Evolutionary conservation across 148 eudicot genomes (phyloP), one percentile per base, ranked within the genome.

Genomic region (Chenopodium formosanum): DNA sequence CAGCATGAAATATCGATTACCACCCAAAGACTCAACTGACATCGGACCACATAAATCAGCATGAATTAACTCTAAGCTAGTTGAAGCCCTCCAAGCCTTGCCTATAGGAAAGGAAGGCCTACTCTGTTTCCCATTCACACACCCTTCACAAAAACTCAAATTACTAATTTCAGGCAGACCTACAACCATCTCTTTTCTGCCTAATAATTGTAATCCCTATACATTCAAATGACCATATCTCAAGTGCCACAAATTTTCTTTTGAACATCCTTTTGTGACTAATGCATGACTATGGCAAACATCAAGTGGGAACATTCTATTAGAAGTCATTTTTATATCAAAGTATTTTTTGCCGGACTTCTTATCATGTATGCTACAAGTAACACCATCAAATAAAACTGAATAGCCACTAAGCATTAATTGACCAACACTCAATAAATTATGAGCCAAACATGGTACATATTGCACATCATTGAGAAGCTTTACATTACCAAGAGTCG

Each of bases 21-120:
- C 82, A 19, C 82, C 75, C 16, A 70, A 8, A 9, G 75, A 79
- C 69, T 79, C 44, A 53, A 44, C 37, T 65, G 20, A 9, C 70
- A 64, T 77, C 10, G n/a, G 62, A 53, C 68, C 52, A 34, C 70
- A 63, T 40, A 77, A 63, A 23, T 77, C 79, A 63, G 52, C 53
- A 48, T 48, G 13, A 32, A 32, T 32, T 32, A 32, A 32, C 34
- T 32, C 34, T 32, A 32, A 1, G 2, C 34, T 32, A 32, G 4
- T 32, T 32, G 34, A 32, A 32, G 34, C 34, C 34, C 34, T 32
- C 34, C 34, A 32, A 1, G 34, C 34, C 34, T 32, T 32, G 34
- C 34, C 34, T 32, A 32, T 1, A 32, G 34, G 34, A 2, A 32
- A 32, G 3, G 34, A 32, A 32, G 34, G 34, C 34, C 34, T 32